These are phyloP conservation scores for Trypethelium eluteriae DNA, from an alignment of 495 filamentous ascomycete species.

Conservation along the genomic window DNA sequence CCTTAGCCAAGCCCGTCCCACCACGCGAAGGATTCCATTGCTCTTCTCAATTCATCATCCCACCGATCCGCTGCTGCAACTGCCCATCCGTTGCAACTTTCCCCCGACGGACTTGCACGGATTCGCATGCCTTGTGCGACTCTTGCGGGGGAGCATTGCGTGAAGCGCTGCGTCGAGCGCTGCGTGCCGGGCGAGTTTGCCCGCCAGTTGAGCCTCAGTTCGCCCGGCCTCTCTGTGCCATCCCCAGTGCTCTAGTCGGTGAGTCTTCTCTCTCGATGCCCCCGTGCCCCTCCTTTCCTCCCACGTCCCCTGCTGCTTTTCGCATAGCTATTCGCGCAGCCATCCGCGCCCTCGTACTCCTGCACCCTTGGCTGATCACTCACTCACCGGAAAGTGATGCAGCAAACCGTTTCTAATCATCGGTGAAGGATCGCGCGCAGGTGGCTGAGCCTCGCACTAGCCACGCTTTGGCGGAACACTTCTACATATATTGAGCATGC, in stretches of 20 bases:
- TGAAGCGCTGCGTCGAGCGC: neutral
- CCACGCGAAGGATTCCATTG: neutral
- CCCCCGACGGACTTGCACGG: neutral
- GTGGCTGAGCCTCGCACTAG: slow-evolving; percentile 11
- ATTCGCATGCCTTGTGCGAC: neutral
- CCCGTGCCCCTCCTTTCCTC: neutral
- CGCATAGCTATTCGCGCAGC: too few species aligned
- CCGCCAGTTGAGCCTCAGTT: slow-evolving; percentile 9
- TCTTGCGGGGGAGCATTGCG: too few species aligned
- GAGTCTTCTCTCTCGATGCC: neutral
- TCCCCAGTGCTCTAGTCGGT: neutral
- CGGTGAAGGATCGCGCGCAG: slow-evolving; percentile 4
- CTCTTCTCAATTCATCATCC: neutral
- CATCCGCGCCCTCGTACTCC: neutral
- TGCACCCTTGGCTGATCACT: neutral
- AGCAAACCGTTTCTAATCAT: neutral
- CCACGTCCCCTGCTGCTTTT: too few species aligned
- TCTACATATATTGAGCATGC: neutral
- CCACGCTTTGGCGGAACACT: neutral
- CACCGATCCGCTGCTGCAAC: neutral
- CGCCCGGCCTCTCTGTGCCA: neutral
- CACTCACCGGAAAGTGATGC: neutral
- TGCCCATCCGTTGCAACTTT: neutral
- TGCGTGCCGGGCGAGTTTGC: slow-evolving; percentile 4
- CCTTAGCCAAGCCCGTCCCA: neutral